These are phyloP conservation scores for Raphidocelis subcapitata DNA, from an alignment of 139 green algal species.

Conservation along the genomic window DNA sequence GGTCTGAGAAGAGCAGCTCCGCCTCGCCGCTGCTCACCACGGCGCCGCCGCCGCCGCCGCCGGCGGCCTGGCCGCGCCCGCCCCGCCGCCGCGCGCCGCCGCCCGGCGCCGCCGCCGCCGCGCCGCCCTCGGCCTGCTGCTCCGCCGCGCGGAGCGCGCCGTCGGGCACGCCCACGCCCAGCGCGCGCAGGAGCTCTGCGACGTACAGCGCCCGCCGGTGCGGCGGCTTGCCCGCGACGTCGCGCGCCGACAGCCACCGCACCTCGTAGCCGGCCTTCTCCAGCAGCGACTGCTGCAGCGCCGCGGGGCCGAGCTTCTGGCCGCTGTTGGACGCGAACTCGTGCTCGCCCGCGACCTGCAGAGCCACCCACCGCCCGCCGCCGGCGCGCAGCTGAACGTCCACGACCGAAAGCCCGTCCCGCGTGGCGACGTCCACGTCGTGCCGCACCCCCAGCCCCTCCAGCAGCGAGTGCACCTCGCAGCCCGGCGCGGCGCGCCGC, in stretches of 20 bases:
- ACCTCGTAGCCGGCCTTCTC: slow-evolving; percentile 19
- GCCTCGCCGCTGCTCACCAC: too few relatives aligned
- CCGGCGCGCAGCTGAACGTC: slow-evolving; percentile 8
- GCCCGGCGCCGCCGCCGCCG: not conserved
- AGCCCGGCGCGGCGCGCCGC: not conserved
- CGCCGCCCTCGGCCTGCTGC: not conserved
- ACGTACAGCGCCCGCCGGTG: slow-evolving; percentile 3
- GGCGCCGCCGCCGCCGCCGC: too few relatives aligned
- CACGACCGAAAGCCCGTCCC: slow-evolving; percentile 10
- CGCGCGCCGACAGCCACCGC: slow-evolving; percentile 3
- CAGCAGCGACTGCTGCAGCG: slow-evolving; percentile 15
- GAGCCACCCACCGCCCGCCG: slow-evolving; percentile 7
- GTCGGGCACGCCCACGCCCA: slow-evolving; percentile 18
- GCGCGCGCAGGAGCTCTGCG: slow-evolving; percentile 5
- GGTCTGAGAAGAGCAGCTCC: too few relatives aligned
- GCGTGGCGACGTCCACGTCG: not conserved
- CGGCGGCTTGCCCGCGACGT: not conserved
- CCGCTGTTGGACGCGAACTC: not conserved
- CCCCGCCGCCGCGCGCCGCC: too few relatives aligned
- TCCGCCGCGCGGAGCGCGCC: slow-evolving; percentile 7
- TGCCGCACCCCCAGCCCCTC: slow-evolving; percentile 6
- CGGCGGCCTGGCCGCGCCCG: too few relatives aligned
- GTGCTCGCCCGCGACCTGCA: slow-evolving; percentile 14
- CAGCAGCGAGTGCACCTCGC: slow-evolving; percentile 17
- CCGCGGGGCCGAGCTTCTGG: slow-evolving; percentile 5